phyloP scores from a whole-genome alignment of 2,329 filamentous ascomycete species.

The Mollisiaceae sp. region DNA sequence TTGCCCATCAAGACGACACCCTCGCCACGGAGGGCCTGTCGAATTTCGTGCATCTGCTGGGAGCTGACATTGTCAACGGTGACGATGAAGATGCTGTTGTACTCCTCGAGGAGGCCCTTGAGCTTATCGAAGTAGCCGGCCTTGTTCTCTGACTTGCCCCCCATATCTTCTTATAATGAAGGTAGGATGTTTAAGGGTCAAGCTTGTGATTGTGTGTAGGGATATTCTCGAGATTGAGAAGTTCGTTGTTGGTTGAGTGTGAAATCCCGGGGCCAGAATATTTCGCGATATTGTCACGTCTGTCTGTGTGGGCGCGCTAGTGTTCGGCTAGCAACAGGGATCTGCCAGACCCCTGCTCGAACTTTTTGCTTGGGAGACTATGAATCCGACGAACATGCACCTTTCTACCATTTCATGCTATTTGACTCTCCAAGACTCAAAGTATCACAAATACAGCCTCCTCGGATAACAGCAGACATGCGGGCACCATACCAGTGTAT shows the following conservation, averaged over 20 bases:
- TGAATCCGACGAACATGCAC: background rate
- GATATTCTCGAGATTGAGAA: conserved; percentile 31
- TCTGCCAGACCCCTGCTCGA: background rate
- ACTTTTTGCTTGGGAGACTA: background rate
- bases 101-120: conserved; percentile 94
- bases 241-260: conserved; percentile 18
- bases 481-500: conserved; percentile 70
- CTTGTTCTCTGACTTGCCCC: conserved; percentile 96
- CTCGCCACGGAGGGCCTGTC: conserved; percentile 85
- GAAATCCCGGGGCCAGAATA: background rate
- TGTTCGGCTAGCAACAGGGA: background rate
- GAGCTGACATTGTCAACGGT: conserved; percentile 99
- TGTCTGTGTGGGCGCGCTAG: conserved; percentile 16
- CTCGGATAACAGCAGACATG: conserved; percentile 45
- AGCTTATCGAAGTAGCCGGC: conserved; percentile 99
- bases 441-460: background rate
- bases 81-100: conserved; percentile 98
- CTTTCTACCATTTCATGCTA: background rate
- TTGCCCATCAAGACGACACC: conserved; percentile 99
- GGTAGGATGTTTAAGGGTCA: conserved; percentile 98
- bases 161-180: conserved; percentile 98
- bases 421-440: background rate
- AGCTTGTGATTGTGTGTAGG: conserved; percentile 40
- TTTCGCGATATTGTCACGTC: conserved; percentile 7
- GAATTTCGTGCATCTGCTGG: conserved; percentile 99